Conservation (phyloP, 2,329 filamentous ascomycete species). For the Furcasterigmium sp. region DNA sequence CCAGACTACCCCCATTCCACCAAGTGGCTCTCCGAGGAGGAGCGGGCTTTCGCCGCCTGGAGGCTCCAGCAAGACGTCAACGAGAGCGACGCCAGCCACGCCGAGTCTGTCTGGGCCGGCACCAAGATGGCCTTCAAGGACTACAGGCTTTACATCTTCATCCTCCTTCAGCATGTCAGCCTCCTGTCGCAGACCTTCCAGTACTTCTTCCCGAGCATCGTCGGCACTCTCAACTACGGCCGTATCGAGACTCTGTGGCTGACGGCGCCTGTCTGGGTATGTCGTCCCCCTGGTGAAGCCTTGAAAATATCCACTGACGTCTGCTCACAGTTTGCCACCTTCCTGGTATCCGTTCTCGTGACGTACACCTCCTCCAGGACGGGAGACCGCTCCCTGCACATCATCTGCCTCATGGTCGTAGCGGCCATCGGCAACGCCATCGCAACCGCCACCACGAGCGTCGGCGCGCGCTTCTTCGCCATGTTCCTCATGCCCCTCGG, state of each 20-base stretch:
- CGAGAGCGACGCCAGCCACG: constrained; percentile 33
- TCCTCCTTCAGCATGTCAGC: constrained; percentile 47
- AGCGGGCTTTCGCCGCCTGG: constrained; percentile 48
- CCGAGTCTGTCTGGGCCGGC: constrained; percentile 35
- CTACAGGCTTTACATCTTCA: constrained; percentile 46
- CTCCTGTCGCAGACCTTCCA: constrained; percentile 52
- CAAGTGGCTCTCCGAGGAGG: constrained; percentile 43
- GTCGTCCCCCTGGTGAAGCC: constrained; percentile 8
- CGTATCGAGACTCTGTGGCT: constrained; percentile 49
- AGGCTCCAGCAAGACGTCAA: constrained; percentile 43
- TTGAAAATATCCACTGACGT: too few species aligned
- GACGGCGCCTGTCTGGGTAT: constrained; percentile 52
- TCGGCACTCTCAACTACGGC: constrained; percentile 54
- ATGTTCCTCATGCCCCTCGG: constrained; percentile 59
- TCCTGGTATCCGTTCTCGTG: constrained; percentile 45
- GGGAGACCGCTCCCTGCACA: constrained; percentile 51
- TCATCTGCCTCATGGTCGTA: constrained; percentile 45
- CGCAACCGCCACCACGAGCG: constrained; percentile 42
- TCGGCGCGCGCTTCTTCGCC: constrained; percentile 52
- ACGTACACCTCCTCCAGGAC: constrained; percentile 50
- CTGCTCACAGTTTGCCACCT: constrained; percentile 37
- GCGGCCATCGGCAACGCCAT: constrained; percentile 51
- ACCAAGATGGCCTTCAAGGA: constrained; percentile 43
- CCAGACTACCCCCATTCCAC: constrained; percentile 51
- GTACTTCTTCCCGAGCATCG: constrained; percentile 62